Evolutionary conservation across 164 flowering plant genomes (phyloP).

Genomic region (Magnolia changhungtana): DNA sequence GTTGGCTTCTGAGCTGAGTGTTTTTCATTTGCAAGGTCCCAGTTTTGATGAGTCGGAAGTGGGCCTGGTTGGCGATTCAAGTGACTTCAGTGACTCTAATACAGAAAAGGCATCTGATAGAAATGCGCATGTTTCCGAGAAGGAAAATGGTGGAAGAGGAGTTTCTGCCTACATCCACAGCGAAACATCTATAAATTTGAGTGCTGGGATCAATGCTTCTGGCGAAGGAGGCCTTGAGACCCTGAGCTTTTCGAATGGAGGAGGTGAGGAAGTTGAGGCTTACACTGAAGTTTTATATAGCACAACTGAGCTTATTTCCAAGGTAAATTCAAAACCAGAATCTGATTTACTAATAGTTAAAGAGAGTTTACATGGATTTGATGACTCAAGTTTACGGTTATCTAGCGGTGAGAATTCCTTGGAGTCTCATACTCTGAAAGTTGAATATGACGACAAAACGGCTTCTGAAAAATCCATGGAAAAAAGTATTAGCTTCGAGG

Average conservation of each 20-base stretch:
- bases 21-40: constrained; percentile 10
- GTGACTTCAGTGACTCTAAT: neutral
- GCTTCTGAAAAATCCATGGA: constrained; percentile 18
- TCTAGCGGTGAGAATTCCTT: neutral
- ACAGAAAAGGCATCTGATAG: constrained; percentile 17
- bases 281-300: constrained; percentile 16
- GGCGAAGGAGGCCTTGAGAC: constrained; percentile 19
- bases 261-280: neutral
- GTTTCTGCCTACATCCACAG: constrained; percentile 15
- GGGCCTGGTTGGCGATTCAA: neutral
- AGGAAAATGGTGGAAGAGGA: constrained; percentile 18
- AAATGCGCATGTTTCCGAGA: constrained; percentile 8
- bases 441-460: constrained; percentile 11
- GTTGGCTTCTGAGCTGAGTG: constrained; percentile 1
- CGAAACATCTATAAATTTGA: constrained; percentile 29
- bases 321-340: constrained; percentile 19
- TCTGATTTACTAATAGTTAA: constrained; percentile 11
- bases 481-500: constrained; percentile 1
- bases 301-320: constrained; percentile 19
- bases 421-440: neutral
- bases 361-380: neutral
- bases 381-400: neutral
- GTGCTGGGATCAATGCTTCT: constrained; percentile 15
- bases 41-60: constrained; percentile 1
- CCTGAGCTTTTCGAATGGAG: constrained; percentile 3